phyloP scores from a whole-genome alignment of 129 eudicot species.

The Chrysanthemum makinoi region DNA sequence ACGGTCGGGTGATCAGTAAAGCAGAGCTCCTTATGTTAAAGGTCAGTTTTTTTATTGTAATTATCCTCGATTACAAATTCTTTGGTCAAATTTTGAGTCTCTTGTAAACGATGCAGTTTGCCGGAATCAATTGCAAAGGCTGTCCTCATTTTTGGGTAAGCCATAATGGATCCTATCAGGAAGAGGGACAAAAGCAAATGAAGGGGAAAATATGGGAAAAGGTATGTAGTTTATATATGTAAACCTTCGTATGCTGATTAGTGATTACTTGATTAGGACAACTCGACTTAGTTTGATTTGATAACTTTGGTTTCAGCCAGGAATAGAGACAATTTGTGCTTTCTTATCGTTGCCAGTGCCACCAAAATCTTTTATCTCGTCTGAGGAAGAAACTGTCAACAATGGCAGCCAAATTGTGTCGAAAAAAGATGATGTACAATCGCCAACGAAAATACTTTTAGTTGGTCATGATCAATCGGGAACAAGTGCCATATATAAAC shows the following conservation, averaged over 20 bases:
- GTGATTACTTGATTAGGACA: conserved; percentile 7
- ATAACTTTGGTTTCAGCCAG: conserved; percentile 42
- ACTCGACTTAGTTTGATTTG: conserved; percentile 11
- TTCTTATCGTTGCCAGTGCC: conserved; percentile 77
- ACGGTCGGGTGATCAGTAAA: conserved; percentile 67
- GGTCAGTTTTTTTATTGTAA: conserved; percentile 38
- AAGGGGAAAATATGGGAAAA: conserved; percentile 64
- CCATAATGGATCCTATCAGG: conserved; percentile 65
- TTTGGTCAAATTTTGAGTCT: conserved; percentile 17
- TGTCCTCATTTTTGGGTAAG: conserved; percentile 66
- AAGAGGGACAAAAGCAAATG: conserved; percentile 66
- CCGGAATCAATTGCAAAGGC: conserved; percentile 62
- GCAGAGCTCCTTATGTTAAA: conserved; percentile 60
- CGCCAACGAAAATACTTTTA: conserved; percentile 52
- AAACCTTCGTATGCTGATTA: conserved; percentile 5
- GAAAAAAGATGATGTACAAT: conserved; percentile 27
- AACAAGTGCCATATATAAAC: conserved; percentile 77
- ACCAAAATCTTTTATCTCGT: conserved; percentile 39
- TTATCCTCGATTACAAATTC: not conserved
- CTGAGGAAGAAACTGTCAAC: conserved; percentile 32
- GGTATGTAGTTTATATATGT: conserved; percentile 36
- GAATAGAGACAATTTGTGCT: conserved; percentile 47
- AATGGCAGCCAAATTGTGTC: conserved; percentile 18
- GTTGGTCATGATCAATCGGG: conserved; percentile 89
- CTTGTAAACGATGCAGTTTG: conserved; percentile 45